Conservation (phyloP, 1,139 yeast species). For the Magnusiomyces tetraspermus region DNA sequence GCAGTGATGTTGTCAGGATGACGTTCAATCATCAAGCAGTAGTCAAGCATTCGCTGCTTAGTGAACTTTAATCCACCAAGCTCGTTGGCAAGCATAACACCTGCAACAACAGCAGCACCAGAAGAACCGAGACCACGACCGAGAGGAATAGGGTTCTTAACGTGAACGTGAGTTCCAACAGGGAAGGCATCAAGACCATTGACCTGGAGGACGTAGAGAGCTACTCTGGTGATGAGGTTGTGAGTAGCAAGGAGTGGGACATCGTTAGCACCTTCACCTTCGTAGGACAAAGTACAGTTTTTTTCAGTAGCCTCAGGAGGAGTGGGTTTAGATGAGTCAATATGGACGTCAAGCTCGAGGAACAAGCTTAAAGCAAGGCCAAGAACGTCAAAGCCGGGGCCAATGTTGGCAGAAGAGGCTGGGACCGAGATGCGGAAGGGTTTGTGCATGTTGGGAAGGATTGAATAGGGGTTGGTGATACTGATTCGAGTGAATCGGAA, state of each 20-base stretch:
- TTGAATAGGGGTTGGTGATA: background rate
- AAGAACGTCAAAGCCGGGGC: constrained; percentile 95
- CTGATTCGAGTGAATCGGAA: background rate
- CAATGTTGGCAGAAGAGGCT: constrained; percentile 95
- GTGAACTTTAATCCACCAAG: constrained; percentile 63
- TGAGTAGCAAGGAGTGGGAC: constrained; percentile 72
- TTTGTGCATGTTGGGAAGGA: constrained; percentile 1
- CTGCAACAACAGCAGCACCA: constrained; percentile 98
- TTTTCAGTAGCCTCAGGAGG: constrained; percentile 28
- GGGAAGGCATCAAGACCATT: constrained; percentile 71
- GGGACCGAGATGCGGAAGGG: constrained; percentile 58
- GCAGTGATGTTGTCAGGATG: constrained; percentile 98
- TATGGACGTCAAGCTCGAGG: constrained; percentile 56
- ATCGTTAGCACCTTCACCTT: constrained; percentile 64
- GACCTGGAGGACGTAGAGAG: constrained; percentile 80
- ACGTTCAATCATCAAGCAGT: constrained; percentile 91
- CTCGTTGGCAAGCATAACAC: constrained; percentile 84
- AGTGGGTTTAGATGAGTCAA: constrained; percentile 42
- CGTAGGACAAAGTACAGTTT: constrained; percentile 62
- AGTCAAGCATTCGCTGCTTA: constrained; percentile 80
- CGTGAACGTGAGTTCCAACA: constrained; percentile 69
- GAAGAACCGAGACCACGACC: constrained; percentile 97
- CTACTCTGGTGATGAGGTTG: constrained; percentile 85
- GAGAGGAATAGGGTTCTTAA: constrained; percentile 83
- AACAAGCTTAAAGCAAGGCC: constrained; percentile 79